A percentile compares a stretch with the other conserved stretches of the same genome.
These are phyloP conservation scores for Jamesozyma gamospora DNA, from an alignment of 805 yeast species.

Conservation along the genomic window DNA sequence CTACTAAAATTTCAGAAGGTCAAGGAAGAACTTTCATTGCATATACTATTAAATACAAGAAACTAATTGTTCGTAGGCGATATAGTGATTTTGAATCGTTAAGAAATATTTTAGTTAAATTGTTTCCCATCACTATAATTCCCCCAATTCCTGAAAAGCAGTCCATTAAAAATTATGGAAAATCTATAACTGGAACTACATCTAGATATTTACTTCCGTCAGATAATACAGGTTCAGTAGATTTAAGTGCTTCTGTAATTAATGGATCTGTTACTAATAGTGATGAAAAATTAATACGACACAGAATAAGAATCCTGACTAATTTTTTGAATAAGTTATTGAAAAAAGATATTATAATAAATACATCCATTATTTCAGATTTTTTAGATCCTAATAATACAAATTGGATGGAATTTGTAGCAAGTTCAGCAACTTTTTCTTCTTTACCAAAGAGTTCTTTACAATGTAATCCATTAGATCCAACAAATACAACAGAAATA, in stretches of 20 bases:
- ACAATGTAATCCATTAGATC: constrained; percentile 29
- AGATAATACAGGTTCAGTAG: constrained; percentile 24
- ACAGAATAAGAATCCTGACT: constrained; percentile 28
- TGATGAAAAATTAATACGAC: constrained; percentile 29
- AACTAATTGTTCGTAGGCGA: constrained; percentile 56
- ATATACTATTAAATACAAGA: constrained; percentile 57
- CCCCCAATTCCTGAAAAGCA: constrained; percentile 95
- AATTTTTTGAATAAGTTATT: constrained; percentile 26
- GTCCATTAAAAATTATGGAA: constrained; percentile 26
- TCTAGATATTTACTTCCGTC: constrained; percentile 23
- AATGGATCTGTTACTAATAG: constrained; percentile 23
- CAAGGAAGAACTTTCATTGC: constrained; percentile 40
- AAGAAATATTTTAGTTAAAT: constrained; percentile 53
- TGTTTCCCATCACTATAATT: constrained; percentile 72
- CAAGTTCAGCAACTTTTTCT: constrained; percentile 27
- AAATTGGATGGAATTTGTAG: constrained; percentile 28
- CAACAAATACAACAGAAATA: constrained; percentile 28
- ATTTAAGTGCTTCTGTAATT: constrained; percentile 23
- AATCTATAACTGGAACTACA: constrained; percentile 22
- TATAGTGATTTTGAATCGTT: constrained; percentile 88
- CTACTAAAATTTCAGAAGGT: constrained; percentile 25
- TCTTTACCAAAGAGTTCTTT: constrained; percentile 25
- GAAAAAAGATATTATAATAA: constrained; percentile 19
- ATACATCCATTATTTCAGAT: constrained; percentile 25
- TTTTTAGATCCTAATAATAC: constrained; percentile 27